Base-by-base conservation (phyloP, 2,329 filamentous ascomycete genomes). In the Verticillium klebahnii region DNA sequence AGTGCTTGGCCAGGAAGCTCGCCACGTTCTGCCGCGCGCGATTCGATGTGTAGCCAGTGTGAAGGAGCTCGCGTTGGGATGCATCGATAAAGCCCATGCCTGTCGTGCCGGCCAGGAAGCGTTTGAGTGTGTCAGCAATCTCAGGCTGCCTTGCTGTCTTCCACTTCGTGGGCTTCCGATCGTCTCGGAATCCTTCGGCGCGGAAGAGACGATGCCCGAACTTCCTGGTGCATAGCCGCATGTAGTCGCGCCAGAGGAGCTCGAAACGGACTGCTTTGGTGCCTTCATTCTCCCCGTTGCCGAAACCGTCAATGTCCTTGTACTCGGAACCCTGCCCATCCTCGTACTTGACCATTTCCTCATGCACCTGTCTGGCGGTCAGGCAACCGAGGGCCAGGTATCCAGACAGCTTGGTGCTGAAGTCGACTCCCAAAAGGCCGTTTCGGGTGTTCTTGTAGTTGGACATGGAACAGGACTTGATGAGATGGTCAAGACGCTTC, bases 1-100 rank as follows among this genome's bases (percentile, higher is more conserved):
- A 77, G 64, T 92, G 89, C 66, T 91, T 92, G 0, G 89, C 75
- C 1, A 93, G 77, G 70, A 91, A 94, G 17, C 82, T 89, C 0
- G 90, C 90, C 1, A 92, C 89, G 60, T 93, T 93, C 72, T 93
- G 90, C 2, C 91, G 79, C 0, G 89, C 87, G 15, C 90, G 82
- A 69, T 93, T 93, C 1, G 88, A 90, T 0, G 90, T 93, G 71
- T 92, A 93, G 0, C 91, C 91, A 0, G 91, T 94, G 52, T 88
- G 81, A 65, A 85, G 85, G 1, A 94, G 76, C 71, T 95, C 91
- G 34, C 91, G 83, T 70, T 91, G 88, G 0, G 87, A 87, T 0
- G 91, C 91, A 68, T 95, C 91, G 57, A 94, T 91, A 14, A 94
- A 78, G 0, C 89, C 89, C 70, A 90, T 88, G 3, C 91, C 91